Conservation (phyloP, 805 yeast species). For the Ogataea allantospora region DNA sequence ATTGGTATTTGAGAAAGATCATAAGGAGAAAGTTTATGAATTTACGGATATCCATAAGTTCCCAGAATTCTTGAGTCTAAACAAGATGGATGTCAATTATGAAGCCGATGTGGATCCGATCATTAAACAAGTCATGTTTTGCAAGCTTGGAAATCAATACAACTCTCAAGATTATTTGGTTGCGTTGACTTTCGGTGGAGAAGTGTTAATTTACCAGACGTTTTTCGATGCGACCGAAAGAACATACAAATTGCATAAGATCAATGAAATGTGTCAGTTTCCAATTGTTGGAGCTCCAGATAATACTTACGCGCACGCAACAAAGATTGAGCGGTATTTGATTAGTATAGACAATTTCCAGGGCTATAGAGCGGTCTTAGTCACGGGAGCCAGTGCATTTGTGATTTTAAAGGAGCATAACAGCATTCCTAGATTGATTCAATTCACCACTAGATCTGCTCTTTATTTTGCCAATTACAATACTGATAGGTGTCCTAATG, state of each 20-base stretch:
- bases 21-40: conserved; percentile 52
- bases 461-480: conserved; percentile 64
- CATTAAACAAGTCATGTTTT: conserved; percentile 64
- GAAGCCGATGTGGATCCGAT: conserved; percentile 67
- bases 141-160: conserved; percentile 59
- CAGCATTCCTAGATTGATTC: conserved; percentile 62
- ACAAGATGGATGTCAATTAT: conserved; percentile 46
- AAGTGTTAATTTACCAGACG: conserved; percentile 63
- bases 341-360: conserved; percentile 56
- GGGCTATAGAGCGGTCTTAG: conserved; percentile 59
- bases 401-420: conserved; percentile 62
- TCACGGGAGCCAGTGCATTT: conserved; percentile 74
- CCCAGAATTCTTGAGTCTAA: conserved; percentile 42
- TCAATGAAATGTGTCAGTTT: conserved; percentile 41
- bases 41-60: conserved; percentile 48
- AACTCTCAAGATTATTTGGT: conserved; percentile 62
- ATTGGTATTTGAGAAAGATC: conserved; percentile 58
- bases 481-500: conserved; percentile 36
- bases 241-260: conserved; percentile 41
- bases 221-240: conserved; percentile 41
- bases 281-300: conserved; percentile 76
- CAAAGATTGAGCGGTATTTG: conserved; percentile 65
- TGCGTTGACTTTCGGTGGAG: conserved; percentile 78
- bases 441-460: conserved; percentile 62
- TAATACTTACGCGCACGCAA: conserved; percentile 69